Evolutionary conservation across 768 basidiomycete species (phyloP).

Genomic region (Neoboletus brunneissimus): DNA sequence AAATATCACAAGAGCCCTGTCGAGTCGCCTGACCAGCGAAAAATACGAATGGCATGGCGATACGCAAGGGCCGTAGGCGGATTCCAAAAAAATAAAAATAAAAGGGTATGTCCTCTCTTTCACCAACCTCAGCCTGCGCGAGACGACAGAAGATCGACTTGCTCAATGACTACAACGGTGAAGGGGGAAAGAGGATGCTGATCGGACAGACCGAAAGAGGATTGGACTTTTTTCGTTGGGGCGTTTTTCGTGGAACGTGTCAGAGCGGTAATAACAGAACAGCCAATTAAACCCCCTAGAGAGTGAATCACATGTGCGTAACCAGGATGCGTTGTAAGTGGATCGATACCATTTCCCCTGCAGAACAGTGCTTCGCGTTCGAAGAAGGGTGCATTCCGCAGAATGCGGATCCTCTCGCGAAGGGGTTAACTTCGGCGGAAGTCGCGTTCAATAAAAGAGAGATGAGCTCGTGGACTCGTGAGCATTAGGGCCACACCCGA

Average conservation of each 20-base stretch:
- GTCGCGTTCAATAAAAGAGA: constrained; percentile 2
- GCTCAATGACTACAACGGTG: neutral
- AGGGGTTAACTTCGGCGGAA: constrained; percentile 7
- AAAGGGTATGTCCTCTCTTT: neutral
- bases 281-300: neutral
- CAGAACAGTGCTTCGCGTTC: constrained; percentile 6
- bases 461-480: constrained; percentile 6
- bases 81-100: too few relatives aligned
- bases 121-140: neutral
- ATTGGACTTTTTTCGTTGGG: neutral
- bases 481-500: neutral
- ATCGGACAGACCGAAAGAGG: constrained; percentile 2
- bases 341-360: constrained; percentile 6
- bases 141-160: constrained; percentile 8
- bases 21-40: neutral
- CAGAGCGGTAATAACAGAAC: constrained; percentile 18
- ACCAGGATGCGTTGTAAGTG: constrained; percentile 1
- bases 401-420: constrained; percentile 24
- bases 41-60: neutral
- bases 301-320: constrained; percentile 8
- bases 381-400: constrained; percentile 2
- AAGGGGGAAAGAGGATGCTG: neutral
- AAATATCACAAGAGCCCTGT: neutral
- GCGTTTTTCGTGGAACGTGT: constrained; percentile 7
- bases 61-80: neutral